A percentile compares a stretch with the other conserved stretches of the same genome.
These are phyloP conservation scores for Russula griseocarnosa DNA, from an alignment of 768 basidiomycete species.

Conservation along the genomic window DNA sequence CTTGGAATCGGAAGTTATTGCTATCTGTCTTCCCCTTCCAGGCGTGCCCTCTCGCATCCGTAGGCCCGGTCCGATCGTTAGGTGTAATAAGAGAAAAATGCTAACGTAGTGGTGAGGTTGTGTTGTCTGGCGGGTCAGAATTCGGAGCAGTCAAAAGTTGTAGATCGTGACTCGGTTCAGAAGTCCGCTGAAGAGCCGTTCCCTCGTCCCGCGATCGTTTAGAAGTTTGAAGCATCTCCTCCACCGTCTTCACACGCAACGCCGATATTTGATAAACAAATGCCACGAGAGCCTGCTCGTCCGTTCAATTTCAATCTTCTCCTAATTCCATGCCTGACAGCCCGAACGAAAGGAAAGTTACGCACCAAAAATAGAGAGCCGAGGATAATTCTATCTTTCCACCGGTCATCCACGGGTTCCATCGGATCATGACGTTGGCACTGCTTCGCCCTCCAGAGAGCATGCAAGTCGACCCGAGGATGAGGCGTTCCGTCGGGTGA, in stretches of 20 bases:
- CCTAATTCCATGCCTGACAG: neutral
- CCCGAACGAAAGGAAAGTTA: conserved; percentile 11
- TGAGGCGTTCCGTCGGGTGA: conserved; percentile 30
- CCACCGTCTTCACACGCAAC: neutral
- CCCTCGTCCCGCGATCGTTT: neutral
- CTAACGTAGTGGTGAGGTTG: neutral
- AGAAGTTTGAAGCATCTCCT: neutral
- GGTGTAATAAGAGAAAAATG: neutral
- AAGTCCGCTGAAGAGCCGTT: neutral
- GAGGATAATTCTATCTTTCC: conserved; percentile 62
- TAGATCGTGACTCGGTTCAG: conserved; percentile 6
- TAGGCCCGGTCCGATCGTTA: neutral
- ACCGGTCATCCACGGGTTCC: conserved; percentile 55
- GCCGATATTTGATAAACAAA: conserved; percentile 19
- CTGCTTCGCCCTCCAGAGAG: conserved; percentile 43
- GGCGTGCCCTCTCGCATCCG: too few relatives aligned
- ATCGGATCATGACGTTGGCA: conserved; percentile 41
- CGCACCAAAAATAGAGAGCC: conserved; percentile 51
- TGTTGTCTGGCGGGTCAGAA: neutral
- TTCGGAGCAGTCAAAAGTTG: conserved; percentile 11
- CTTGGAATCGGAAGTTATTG: neutral
- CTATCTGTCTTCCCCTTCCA: neutral
- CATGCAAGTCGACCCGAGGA: conserved; percentile 25
- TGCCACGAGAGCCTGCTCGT: conserved; percentile 14
- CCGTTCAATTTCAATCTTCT: neutral